These are phyloP conservation scores for Aspergillus unguis DNA, from an alignment of 2,329 filamentous ascomycete genomes.

Conservation along the genomic window DNA sequence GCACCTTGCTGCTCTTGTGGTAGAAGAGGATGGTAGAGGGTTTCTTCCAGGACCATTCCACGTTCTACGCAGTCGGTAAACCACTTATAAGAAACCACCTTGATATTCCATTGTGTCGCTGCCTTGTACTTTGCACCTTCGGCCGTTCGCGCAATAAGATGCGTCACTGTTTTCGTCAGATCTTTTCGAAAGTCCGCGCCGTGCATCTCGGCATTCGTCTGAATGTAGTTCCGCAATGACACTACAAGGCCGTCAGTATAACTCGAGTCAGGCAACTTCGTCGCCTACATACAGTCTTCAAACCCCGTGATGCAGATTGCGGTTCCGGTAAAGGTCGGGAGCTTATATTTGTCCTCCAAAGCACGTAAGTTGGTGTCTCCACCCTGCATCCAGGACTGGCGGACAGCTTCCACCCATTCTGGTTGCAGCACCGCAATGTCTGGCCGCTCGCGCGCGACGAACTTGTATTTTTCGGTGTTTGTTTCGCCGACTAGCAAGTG, in stretches of 20 bases:
- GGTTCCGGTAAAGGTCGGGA: slow-evolving; percentile 50
- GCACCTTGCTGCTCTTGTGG: slow-evolving; percentile 68
- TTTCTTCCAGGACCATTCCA: slow-evolving; percentile 87
- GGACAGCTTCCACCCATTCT: slow-evolving; percentile 80
- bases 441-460: slow-evolving; percentile 82
- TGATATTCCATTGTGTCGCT: slow-evolving; percentile 77
- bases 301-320: slow-evolving; percentile 69
- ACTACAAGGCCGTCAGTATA: slow-evolving; percentile 39
- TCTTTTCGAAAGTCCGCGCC: slow-evolving; percentile 86
- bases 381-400: slow-evolving; percentile 75
- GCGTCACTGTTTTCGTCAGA: slow-evolving; percentile 78
- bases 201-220: slow-evolving; percentile 63
- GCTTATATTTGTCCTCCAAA: slow-evolving; percentile 59
- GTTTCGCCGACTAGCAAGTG: slow-evolving; percentile 89
- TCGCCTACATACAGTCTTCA: slow-evolving; percentile 53
- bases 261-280: not conserved
- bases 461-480: slow-evolving; percentile 89
- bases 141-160: slow-evolving; percentile 75
- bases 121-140: slow-evolving; percentile 87
- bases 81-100: slow-evolving; percentile 80
- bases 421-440: slow-evolving; percentile 80
- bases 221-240: slow-evolving; percentile 66
- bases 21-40: slow-evolving; percentile 73
- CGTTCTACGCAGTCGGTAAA: slow-evolving; percentile 75
- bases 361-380: slow-evolving; percentile 68